Percentiles rank a stretch among this genome's conserved stretches.
phyloP scores from a whole-genome alignment of 1,139 yeast genomes.

The Keqinozyma sinolaborantium region DNA sequence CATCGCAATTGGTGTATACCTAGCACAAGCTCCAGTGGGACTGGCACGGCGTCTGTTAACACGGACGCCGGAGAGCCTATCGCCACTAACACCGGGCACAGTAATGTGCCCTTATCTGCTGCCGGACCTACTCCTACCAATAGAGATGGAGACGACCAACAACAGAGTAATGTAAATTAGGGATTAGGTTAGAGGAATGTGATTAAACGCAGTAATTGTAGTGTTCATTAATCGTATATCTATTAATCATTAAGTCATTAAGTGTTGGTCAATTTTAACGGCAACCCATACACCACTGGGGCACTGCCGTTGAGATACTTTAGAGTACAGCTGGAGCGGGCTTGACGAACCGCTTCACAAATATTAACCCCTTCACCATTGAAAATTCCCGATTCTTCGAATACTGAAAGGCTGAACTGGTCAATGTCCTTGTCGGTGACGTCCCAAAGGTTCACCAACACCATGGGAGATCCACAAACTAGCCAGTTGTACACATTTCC shows the following conservation, averaged over 20 bases:
- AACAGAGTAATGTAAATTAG: not conserved
- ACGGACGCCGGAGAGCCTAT: no score
- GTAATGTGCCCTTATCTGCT: no score
- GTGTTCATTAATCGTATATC: no score
- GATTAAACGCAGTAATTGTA: not conserved
- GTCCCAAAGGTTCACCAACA: slow-evolving; percentile 90
- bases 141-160: not conserved
- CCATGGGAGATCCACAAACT: slow-evolving; percentile 76
- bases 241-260: no score
- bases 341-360: slow-evolving; percentile 21
- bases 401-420: slow-evolving; percentile 57
- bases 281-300: slow-evolving; percentile 29
- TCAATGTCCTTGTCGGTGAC: slow-evolving; percentile 96
- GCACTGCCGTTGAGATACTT: slow-evolving; percentile 30
- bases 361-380: slow-evolving; percentile 6
- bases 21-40: slow-evolving; percentile 22
- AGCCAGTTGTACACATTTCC: slow-evolving; percentile 79
- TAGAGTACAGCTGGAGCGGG: slow-evolving; percentile 67
- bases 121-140: no score
- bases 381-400: slow-evolving; percentile 61
- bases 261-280: slow-evolving; percentile 10
- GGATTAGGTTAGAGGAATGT: not conserved
- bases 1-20: slow-evolving; percentile 94
- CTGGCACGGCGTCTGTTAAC: slow-evolving; percentile 4
- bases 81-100: no score